phyloP scores from a whole-genome alignment of 2,329 filamentous ascomycete species.

The Fusarium nematophilum region DNA sequence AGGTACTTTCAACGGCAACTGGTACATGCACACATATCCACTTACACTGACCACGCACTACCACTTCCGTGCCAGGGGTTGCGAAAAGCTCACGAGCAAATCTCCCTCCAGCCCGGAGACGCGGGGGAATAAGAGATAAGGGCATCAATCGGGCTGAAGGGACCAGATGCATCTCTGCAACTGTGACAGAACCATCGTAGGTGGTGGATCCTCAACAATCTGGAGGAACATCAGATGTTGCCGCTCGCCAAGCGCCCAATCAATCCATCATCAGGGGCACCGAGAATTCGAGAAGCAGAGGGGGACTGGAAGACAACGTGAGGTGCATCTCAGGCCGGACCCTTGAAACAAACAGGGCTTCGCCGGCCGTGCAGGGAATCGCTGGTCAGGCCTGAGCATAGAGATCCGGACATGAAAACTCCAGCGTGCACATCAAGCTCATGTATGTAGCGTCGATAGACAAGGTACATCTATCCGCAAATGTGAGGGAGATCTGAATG shows the following conservation, averaged over 20 bases:
- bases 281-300: conserved; percentile 30
- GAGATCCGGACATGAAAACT: conserved; percentile 8
- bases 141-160: conserved; percentile 30
- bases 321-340: conserved; percentile 28
- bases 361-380: conserved; percentile 19
- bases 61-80: not conserved
- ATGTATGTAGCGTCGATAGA: conserved; percentile 4
- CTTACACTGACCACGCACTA: conserved; percentile 12
- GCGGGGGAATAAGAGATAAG: conserved; percentile 4
- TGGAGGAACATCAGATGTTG: conserved; percentile 30
- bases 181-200: conserved; percentile 22
- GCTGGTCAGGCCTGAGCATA: conserved; percentile 11
- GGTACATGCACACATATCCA: not conserved
- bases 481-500: conserved; percentile 8
- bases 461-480: conserved; percentile 36
- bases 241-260: conserved; percentile 31
- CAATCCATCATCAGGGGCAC: conserved; percentile 5
- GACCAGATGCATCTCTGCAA: conserved; percentile 21
- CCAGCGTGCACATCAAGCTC: not conserved
- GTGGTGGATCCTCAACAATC: conserved; percentile 38
- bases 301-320: conserved; percentile 14
- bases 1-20: conserved; percentile 8
- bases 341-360: conserved; percentile 24
- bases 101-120: conserved; percentile 28
- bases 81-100: conserved; percentile 11